Base-by-base conservation (phyloP, 768 basidiomycete species). In the Boletus patriciae region DNA sequence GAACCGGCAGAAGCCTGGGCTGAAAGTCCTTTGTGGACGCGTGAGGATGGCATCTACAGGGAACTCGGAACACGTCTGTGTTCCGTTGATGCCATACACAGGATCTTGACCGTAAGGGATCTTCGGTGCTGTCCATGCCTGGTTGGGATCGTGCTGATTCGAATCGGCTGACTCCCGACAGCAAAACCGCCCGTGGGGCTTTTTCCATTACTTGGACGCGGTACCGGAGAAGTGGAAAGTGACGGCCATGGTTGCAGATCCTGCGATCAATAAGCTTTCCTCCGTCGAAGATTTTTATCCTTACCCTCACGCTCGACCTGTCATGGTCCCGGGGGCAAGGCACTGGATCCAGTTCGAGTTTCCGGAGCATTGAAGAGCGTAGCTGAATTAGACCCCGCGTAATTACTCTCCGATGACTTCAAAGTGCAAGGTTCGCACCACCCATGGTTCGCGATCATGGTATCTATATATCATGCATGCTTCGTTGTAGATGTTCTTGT, bases 261-360 rank as follows among this genome's bases (percentile, higher is more conserved):
- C 68, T 34, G 15, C 38, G 9, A 23, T 53, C 18, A 6, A 36
- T 9, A n/a, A 34, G 1, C 0, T 54, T 8, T 54, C 56, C 21
- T 1, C 7, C 2, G 34, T 57, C 5, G 54, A 66, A 11, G 46
- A 65, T 6, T 7, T 70, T 31, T 36, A 37, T 16, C 34, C 63
- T 15, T 65, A 62, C 37, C 55, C 62, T 10, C 59, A 56, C 25
- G 37, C 64, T 19, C 56, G 48, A 16, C 18, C 29, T 2, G 46
- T 62, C 11, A 21, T 53, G 9, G 50, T 70, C 2, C 55, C 60
- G 0, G 64, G 66, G 0, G 57, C 60, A 2, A 56, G 58, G 3
- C 69, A 70, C 44, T 72, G 62, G 60, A 66, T 72, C 18, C 70
- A 70, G 34, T 56, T 33, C 21, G 69, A 72, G 33, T 58, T 62